A percentile compares a stretch with the other conserved stretches of the same genome.
phyloP scores from a whole-genome alignment of 2,329 filamentous ascomycete species.

The Drechslerella coelobrocha region DNA sequence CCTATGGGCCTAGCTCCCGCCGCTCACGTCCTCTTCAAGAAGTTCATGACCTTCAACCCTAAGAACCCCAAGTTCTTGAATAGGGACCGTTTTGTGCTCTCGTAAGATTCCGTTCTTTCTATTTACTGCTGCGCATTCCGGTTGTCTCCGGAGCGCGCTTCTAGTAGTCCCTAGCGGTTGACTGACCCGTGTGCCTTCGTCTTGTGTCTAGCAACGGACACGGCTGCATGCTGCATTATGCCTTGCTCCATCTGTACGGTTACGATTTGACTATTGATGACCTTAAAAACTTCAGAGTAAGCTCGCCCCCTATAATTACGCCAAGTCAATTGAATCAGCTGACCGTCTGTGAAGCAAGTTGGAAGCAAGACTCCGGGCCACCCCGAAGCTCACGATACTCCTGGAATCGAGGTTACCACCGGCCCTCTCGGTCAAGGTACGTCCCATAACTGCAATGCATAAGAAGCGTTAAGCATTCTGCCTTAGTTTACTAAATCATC shows the following conservation, averaged over 20 bases:
- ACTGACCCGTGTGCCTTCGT: constrained; percentile 1
- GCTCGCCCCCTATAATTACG: constrained; percentile 57
- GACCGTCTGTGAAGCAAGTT: constrained; percentile 63
- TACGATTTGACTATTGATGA: constrained; percentile 87
- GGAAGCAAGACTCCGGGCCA: constrained; percentile 91
- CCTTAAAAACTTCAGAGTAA: constrained; percentile 93
- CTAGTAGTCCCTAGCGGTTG: constrained; percentile 25
- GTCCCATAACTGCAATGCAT: background rate
- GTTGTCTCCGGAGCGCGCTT: constrained; percentile 26
- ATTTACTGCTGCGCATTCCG: constrained; percentile 1
- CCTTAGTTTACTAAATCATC: background rate
- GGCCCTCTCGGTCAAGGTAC: constrained; percentile 92
- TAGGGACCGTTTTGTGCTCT: constrained; percentile 98
- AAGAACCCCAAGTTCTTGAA: constrained; percentile 98
- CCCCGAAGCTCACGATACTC: constrained; percentile 94
- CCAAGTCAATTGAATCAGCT: constrained; percentile 11
- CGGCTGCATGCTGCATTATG: constrained; percentile 99
- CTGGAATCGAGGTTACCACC: constrained; percentile 96
- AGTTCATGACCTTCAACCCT: constrained; percentile 99
- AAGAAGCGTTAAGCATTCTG: background rate
- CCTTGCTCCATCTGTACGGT: constrained; percentile 94
- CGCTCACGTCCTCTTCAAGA: constrained; percentile 97
- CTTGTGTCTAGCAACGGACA: constrained; percentile 79
- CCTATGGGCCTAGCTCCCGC: constrained; percentile 97
- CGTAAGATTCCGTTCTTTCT: too few species aligned